phyloP scores from a whole-genome alignment of 306 rosid species.

The Gleditsia sinensis region DNA sequence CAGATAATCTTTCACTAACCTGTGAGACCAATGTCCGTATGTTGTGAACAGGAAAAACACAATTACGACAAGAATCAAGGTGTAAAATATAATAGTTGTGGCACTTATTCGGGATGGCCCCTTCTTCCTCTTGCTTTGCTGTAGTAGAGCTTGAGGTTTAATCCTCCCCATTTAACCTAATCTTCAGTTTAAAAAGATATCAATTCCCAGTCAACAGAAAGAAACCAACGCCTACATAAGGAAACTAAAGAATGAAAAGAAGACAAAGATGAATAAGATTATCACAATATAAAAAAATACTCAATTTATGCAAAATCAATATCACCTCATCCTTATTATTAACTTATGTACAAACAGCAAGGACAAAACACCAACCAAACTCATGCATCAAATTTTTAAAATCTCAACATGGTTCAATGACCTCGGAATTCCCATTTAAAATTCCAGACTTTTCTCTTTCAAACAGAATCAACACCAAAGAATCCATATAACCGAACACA shows the following conservation, averaged over 20 bases:
- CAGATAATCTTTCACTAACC: constrained; percentile 45
- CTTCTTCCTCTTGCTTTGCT: constrained; percentile 81
- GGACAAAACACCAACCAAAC: constrained; percentile 23
- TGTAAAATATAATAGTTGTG: constrained; percentile 45
- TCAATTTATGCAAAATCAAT: constrained; percentile 16
- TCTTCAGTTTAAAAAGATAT: constrained; percentile 26
- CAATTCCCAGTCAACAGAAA: constrained; percentile 31
- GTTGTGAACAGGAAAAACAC: constrained; percentile 50
- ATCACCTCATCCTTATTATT: background rate
- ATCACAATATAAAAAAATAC: constrained; percentile 9
- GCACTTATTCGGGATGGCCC: constrained; percentile 61
- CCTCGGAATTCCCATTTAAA: background rate
- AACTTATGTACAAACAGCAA: constrained; percentile 6
- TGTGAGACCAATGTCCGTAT: constrained; percentile 60
- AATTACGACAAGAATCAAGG: constrained; percentile 52
- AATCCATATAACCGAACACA: constrained; percentile 13
- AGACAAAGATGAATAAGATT: background rate
- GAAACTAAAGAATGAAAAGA: background rate
- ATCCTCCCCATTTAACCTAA: constrained; percentile 64
- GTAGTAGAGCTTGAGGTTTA: constrained; percentile 72
- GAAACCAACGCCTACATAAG: constrained; percentile 7
- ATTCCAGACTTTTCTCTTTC: background rate
- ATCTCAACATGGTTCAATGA: background rate
- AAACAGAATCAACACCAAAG: constrained; percentile 17
- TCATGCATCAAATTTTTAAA: constrained; percentile 20